Evolutionary conservation across 2,329 filamentous ascomycete genomes (phyloP).

Genomic region (Penicillium sumatraense): DNA sequence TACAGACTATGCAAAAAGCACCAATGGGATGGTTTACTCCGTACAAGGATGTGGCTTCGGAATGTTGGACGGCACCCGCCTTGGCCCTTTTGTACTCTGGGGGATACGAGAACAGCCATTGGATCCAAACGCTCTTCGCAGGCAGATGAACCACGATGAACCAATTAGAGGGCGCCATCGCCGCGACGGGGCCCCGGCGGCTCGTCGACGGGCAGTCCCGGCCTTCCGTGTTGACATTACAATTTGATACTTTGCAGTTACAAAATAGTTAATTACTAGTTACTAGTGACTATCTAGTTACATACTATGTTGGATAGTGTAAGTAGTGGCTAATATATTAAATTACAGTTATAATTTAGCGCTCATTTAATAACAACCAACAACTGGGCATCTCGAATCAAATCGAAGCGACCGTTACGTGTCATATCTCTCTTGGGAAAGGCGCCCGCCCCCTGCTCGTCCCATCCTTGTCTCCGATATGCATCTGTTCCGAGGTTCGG

Average conservation of each 20-base stretch:
- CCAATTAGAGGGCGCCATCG: constrained; percentile 17
- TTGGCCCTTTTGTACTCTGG: no score
- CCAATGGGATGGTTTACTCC: no score
- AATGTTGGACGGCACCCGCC: neutral
- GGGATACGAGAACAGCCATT: neutral
- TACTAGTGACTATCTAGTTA: neutral
- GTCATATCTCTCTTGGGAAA: constrained; percentile 34
- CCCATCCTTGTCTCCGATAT: neutral
- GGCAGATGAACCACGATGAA: constrained; percentile 3
- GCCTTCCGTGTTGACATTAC: constrained; percentile 17
- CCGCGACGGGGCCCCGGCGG: constrained; percentile 8
- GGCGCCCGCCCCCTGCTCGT: constrained; percentile 14
- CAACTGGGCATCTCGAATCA: neutral
- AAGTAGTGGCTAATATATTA: no score
- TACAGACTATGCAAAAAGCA: no score
- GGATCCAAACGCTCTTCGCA: no score
- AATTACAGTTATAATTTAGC: no score
- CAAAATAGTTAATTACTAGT: neutral
- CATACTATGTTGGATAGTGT: neutral
- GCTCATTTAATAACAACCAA: neutral
- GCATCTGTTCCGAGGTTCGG: neutral
- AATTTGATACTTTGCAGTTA: neutral
- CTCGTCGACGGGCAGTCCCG: constrained; percentile 19
- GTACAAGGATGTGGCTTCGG: neutral
- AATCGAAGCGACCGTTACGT: constrained; percentile 31